A percentile compares a stretch with the other conserved stretches of the same genome.
These are phyloP conservation scores for Lasiosphaeria miniovina DNA, from an alignment of 495 filamentous ascomycete species.

Conservation along the genomic window DNA sequence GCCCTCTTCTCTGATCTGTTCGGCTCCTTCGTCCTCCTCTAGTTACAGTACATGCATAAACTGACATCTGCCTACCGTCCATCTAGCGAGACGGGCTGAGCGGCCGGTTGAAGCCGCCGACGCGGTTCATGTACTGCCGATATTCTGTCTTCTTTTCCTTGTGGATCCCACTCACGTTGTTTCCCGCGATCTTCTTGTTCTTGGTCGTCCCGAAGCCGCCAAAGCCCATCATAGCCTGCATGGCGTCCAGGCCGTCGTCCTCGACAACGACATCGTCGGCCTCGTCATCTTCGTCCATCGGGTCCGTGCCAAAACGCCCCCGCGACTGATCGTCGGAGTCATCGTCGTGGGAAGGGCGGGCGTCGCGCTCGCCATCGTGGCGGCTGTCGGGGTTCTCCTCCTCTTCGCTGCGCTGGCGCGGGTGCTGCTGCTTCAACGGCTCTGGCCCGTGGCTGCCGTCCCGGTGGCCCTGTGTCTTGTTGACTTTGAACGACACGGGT, in stretches of 20 bases:
- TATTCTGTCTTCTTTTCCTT: conserved; percentile 97
- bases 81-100: conserved; percentile 53
- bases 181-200: conserved; percentile 84
- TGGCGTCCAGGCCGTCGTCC: conserved; percentile 69
- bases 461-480: conserved; percentile 36
- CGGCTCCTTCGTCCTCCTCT: not conserved
- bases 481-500: conserved; percentile 38
- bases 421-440: conserved; percentile 8
- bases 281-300: conserved; percentile 46
- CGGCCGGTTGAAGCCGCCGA: conserved; percentile 94
- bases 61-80: not conserved
- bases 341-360: conserved; percentile 15
- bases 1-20: too few species aligned
- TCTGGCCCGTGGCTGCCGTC: conserved; percentile 35
- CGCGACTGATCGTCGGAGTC: conserved; percentile 18
- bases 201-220: conserved; percentile 82
- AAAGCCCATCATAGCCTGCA: conserved; percentile 88
- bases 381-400: not conserved
- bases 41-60: not conserved
- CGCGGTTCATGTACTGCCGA: conserved; percentile 97
- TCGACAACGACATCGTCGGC: conserved; percentile 45
- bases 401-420: conserved; percentile 9
- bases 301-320: conserved; percentile 34
- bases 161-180: conserved; percentile 76
- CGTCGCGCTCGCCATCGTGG: not conserved